Conservation (phyloP, 345 rosid species). For the Eucalyptus globulus region DNA sequence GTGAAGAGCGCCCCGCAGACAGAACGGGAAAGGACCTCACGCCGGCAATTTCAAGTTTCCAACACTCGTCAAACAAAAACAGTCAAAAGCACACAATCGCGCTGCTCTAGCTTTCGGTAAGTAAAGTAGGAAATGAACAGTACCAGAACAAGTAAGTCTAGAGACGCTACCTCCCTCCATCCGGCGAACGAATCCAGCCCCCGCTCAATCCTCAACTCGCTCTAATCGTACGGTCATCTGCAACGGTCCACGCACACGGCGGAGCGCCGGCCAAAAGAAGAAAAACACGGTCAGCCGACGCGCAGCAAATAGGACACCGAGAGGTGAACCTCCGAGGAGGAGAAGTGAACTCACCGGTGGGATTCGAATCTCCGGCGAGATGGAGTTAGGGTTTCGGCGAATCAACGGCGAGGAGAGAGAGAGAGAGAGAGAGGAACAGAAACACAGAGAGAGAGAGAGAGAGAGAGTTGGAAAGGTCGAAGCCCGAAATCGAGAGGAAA, state of each 20-base stretch:
- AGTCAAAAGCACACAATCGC: background rate
- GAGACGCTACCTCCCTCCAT: slow-evolving; percentile 99
- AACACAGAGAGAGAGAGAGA: background rate
- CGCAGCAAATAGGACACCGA: background rate
- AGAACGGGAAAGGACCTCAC: background rate
- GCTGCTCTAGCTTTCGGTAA: background rate
- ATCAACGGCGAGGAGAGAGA: background rate
- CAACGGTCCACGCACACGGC: background rate
- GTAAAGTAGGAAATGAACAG: slow-evolving; percentile 52
- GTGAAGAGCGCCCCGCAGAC: background rate
- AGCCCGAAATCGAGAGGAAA: background rate
- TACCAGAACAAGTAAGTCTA: slow-evolving; percentile 83
- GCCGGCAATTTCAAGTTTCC: background rate
- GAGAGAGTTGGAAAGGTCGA: background rate
- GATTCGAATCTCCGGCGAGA: slow-evolving; percentile 21
- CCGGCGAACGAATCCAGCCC: slow-evolving; percentile 62
- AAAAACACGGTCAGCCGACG: background rate
- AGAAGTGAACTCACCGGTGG: slow-evolving; percentile 36
- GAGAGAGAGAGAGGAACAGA: too few relatives aligned
- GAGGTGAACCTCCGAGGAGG: background rate
- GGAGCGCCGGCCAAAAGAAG: background rate
- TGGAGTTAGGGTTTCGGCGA: slow-evolving; percentile 78
- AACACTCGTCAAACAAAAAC: background rate
- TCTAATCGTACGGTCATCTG: slow-evolving; percentile 26
- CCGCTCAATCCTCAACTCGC: slow-evolving; percentile 39